These are phyloP conservation scores for Smittium culicis DNA, from an alignment of 371 early-diverging fungal genomes.

Conservation along the genomic window DNA sequence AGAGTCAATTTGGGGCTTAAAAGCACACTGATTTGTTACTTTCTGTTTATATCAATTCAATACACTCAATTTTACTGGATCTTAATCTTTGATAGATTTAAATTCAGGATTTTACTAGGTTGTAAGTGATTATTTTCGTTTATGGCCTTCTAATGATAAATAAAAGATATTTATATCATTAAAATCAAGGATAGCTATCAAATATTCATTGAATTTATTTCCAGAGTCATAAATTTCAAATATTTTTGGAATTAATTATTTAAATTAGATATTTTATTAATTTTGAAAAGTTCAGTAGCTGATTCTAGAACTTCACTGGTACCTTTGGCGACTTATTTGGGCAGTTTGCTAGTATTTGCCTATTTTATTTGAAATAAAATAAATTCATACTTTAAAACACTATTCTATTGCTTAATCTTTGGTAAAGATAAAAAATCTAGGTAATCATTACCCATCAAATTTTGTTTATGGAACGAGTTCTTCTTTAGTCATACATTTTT, in stretches of 20 bases:
- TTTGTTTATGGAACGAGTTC: background rate
- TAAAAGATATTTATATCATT: background rate
- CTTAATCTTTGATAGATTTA: background rate
- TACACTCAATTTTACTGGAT: background rate
- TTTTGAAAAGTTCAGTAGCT: background rate
- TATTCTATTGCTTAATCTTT: background rate
- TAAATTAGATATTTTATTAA: background rate
- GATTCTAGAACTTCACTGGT: background rate
- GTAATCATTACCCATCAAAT: background rate
- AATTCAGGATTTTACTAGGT: background rate
- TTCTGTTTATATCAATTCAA: background rate
- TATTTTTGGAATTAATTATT: too few species aligned
- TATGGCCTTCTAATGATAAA: background rate
- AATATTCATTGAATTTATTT: background rate
- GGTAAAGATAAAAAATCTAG: background rate
- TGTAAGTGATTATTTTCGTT: background rate
- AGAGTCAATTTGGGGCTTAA: background rate
- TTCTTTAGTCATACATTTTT: background rate
- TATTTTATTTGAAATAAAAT: background rate
- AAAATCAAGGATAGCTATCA: background rate
- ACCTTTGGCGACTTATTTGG: background rate
- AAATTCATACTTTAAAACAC: background rate
- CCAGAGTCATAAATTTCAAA: background rate
- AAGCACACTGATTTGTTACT: background rate
- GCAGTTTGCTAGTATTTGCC: background rate